Evolutionary conservation across 108 stramenopile genomes (phyloP).

Genomic region (Schizochytrium sp.): DNA sequence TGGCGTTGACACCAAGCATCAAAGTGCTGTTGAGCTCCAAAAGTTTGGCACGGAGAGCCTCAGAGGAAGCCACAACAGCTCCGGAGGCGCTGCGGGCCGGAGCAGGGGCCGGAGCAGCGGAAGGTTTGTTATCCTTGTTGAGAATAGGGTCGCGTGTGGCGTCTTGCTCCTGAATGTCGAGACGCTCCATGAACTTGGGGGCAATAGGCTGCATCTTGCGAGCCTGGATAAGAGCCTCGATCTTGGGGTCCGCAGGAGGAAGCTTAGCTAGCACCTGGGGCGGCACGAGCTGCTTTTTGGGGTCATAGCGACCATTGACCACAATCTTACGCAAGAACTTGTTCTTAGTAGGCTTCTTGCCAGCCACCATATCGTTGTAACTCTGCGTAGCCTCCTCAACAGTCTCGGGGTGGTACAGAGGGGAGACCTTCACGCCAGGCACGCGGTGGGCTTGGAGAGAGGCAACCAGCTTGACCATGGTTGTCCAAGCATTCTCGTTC

Average conservation of each 20-base stretch:
- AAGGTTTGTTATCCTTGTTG: constrained; percentile 16
- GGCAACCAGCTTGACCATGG: constrained; percentile 34
- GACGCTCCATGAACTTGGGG: constrained; percentile 1
- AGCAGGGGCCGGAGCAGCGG: not conserved
- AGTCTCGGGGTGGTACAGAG: constrained; percentile 17
- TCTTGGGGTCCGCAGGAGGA: constrained; percentile 1
- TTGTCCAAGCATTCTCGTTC: constrained; percentile 38
- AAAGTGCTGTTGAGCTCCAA: not conserved
- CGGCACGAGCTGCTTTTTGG: not conserved
- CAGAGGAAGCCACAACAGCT: not conserved
- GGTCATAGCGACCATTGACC: constrained; percentile 20
- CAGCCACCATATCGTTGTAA: not conserved
- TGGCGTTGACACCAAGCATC: not conserved
- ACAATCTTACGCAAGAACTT: constrained; percentile 32
- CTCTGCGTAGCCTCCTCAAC: not conserved
- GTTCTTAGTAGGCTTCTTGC: constrained; percentile 33
- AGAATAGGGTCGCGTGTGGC: not conserved
- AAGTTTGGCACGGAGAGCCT: not conserved
- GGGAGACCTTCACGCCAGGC: not conserved
- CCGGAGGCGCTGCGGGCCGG: not conserved
- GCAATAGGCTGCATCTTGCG: not conserved
- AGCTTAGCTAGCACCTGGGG: not conserved
- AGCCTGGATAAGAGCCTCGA: not conserved
- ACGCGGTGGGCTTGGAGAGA: not conserved
- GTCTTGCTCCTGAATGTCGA: constrained; percentile 10